Conservation (phyloP, 352 stramenopile species). For the Globisporangium cystogenes region DNA sequence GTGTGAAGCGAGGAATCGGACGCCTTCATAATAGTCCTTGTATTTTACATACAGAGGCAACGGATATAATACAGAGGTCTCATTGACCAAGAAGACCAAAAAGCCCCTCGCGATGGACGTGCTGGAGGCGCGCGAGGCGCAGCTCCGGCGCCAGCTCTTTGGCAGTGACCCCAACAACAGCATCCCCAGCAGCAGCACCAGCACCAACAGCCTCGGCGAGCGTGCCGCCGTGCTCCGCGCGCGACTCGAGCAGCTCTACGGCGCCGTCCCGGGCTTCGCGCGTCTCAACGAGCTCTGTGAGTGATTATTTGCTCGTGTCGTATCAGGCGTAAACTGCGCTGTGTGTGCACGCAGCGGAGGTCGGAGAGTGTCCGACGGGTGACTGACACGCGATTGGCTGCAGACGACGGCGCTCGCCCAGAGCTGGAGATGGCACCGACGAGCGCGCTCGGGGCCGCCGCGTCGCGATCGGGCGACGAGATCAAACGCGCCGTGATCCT, state of each 20-base stretch:
- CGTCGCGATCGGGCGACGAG: conserved; percentile 25
- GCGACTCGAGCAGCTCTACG: conserved; percentile 27
- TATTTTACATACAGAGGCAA: background rate
- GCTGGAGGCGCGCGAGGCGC: conserved; percentile 41
- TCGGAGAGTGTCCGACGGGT: too few species aligned
- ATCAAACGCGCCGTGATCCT: conserved; percentile 62
- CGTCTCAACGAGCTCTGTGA: conserved; percentile 47
- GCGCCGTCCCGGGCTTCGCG: conserved; percentile 24
- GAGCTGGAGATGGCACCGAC: conserved; percentile 35
- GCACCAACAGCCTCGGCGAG: conserved; percentile 7
- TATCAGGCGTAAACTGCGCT: too few species aligned
- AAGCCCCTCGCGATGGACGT: conserved; percentile 30
- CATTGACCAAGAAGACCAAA: background rate
- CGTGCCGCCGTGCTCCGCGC: conserved; percentile 19
- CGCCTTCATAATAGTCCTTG: too few species aligned
- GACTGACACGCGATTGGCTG: background rate
- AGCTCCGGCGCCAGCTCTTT: conserved; percentile 34
- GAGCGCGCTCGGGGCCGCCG: conserved; percentile 15
- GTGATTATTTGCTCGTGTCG: too few species aligned
- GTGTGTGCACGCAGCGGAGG: too few species aligned
- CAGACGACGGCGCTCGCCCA: conserved; percentile 28
- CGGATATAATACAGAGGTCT: too few species aligned
- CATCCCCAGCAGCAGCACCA: background rate
- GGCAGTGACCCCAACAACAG: background rate
- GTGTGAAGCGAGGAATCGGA: too few species aligned